phyloP scores from a whole-genome alignment of 768 basidiomycete genomes.

The Kwoniella mangroviensis region DNA sequence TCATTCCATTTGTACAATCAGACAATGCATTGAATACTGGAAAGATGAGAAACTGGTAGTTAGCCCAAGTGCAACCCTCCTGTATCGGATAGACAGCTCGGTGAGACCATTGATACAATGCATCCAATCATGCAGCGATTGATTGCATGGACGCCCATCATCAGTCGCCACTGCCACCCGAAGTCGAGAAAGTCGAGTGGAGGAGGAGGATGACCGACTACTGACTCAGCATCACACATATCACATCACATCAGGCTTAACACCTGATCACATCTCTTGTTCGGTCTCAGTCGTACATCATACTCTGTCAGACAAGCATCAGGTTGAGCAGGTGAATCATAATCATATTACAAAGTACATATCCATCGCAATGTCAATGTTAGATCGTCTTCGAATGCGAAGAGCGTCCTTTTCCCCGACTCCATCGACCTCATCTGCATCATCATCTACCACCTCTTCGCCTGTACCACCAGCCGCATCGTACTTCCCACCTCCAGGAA shows the following conservation, averaged over 20 bases:
- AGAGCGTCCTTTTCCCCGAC: slow-evolving; percentile 5
- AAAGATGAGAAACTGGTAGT: no score
- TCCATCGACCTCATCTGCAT: slow-evolving; percentile 5
- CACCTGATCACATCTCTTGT: background rate
- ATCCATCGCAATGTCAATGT: slow-evolving; percentile 10
- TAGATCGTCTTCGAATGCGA: slow-evolving; percentile 16
- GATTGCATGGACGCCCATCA: no score
- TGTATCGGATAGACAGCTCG: no score
- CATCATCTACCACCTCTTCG: slow-evolving; percentile 18
- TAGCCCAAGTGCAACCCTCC: no score
- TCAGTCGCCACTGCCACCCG: background rate
- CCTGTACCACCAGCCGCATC: background rate
- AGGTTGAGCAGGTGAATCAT: no score
- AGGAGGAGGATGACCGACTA: background rate
- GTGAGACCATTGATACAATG: no score
- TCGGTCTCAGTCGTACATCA: background rate
- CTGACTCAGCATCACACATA: background rate
- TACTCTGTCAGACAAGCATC: no score
- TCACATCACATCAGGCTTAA: background rate
- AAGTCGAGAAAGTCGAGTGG: background rate
- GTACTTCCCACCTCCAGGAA: background rate
- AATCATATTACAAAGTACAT: no score
- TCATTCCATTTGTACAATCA: no score
- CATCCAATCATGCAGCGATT: no score
- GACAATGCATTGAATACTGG: no score